A percentile compares a stretch with the other conserved stretches of the same genome.
Evolutionary conservation across 228 moss, liverwort and hornwort genomes (phyloP).

Genomic region (Sphagnum fallax): DNA sequence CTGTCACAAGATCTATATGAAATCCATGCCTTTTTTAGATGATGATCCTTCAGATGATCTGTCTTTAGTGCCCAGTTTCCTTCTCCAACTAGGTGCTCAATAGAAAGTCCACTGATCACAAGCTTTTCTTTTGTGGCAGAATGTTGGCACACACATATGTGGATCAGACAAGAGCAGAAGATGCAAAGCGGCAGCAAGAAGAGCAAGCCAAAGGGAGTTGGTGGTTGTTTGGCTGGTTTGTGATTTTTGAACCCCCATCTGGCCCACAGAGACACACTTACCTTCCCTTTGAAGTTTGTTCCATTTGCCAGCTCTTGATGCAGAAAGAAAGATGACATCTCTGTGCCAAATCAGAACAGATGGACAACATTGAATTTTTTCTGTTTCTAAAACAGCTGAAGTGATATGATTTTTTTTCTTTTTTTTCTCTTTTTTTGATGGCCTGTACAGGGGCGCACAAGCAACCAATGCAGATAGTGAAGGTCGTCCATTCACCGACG

Average conservation of each 20-base stretch:
- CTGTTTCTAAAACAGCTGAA: too few species aligned
- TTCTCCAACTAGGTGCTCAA: too few species aligned
- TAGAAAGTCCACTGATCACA: too few species aligned
- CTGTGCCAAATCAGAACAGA: too few species aligned
- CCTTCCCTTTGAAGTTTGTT: not conserved
- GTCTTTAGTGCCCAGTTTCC: too few species aligned
- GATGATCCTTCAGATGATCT: too few species aligned
- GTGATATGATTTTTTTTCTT: too few species aligned
- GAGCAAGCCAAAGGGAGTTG: constrained; percentile 61
- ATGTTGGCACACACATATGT: constrained; percentile 90
- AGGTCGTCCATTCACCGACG: constrained; percentile 59
- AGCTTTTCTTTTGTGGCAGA: constrained; percentile 20
- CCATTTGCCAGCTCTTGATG: not conserved
- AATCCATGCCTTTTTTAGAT: too few species aligned
- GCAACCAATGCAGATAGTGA: constrained; percentile 30
- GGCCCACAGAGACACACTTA: not conserved
- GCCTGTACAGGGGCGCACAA: constrained; percentile 24
- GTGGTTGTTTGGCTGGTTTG: constrained; percentile 89
- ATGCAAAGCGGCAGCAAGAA: constrained; percentile 25
- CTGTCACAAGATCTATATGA: too few species aligned
- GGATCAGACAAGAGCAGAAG: constrained; percentile 60
- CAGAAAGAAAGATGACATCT: too few species aligned
- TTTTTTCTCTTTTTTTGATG: too few species aligned
- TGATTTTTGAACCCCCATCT: not conserved
- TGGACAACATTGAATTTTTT: too few species aligned